Conservation (phyloP, 306 rosid species). For the Gastrolobium bilobum region DNA sequence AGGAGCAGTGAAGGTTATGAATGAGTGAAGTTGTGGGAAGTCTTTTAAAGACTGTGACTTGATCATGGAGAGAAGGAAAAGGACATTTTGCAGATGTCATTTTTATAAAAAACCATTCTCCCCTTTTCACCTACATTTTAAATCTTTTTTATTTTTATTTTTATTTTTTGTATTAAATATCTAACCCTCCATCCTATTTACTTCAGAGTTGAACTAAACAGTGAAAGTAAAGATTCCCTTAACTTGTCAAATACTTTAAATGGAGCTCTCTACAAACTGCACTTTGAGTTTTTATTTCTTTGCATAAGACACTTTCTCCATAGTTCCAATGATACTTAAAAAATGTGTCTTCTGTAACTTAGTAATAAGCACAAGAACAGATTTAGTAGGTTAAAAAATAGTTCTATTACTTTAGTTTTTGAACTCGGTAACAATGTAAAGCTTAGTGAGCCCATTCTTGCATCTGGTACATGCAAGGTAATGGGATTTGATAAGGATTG, state of each 20-base stretch:
- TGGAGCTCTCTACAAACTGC: constrained; percentile 49
- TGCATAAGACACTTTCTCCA: constrained; percentile 58
- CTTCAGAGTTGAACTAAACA: constrained; percentile 47
- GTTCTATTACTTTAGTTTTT: constrained; percentile 21
- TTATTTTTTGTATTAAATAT: constrained; percentile 52
- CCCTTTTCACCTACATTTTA: constrained; percentile 55
- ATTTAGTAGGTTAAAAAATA: not conserved
- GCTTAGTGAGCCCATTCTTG: constrained; percentile 54
- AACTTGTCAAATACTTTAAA: constrained; percentile 55
- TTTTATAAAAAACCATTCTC: constrained; percentile 56
- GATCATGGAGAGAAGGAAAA: constrained; percentile 61
- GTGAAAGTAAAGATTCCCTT: constrained; percentile 59
- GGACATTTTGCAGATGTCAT: constrained; percentile 63
- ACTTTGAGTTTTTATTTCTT: constrained; percentile 45
- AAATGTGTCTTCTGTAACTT: constrained; percentile 39
- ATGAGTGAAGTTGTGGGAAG: constrained; percentile 48
- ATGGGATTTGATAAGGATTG: constrained; percentile 52
- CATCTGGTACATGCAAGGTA: constrained; percentile 58
- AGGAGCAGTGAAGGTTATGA: constrained; percentile 38
- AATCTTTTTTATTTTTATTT: constrained; percentile 31
- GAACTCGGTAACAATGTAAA: constrained; percentile 11
- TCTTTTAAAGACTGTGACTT: constrained; percentile 73
- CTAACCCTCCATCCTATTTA: constrained; percentile 43
- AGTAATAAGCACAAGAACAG: not conserved
- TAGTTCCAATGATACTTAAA: constrained; percentile 52